phyloP scores from a whole-genome alignment of 2,329 filamentous ascomycete species.

The Neoscytalidium dimidiatum region DNA sequence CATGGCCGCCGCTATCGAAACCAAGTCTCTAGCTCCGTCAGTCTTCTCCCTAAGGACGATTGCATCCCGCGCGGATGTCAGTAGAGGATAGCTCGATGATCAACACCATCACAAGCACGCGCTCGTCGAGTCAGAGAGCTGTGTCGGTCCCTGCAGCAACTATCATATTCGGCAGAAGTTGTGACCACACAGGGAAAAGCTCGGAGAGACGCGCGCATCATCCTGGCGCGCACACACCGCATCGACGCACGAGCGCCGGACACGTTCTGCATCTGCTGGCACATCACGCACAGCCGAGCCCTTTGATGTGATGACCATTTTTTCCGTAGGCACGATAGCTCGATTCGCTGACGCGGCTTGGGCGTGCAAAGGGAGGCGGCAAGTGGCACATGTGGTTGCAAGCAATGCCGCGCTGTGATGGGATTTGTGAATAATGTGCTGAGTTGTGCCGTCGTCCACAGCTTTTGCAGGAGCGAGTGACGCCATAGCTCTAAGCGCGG shows the following conservation, averaged over 20 bases:
- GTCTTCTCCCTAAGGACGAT: background rate
- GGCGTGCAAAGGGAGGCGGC: background rate
- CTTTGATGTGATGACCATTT: background rate
- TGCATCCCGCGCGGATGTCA: background rate
- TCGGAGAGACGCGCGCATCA: background rate
- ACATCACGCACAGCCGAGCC: constrained; percentile 13
- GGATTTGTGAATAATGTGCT: constrained; percentile 8
- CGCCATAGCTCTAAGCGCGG: background rate
- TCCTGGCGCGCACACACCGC: constrained; percentile 16
- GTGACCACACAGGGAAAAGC: constrained; percentile 3
- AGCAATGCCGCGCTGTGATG: background rate
- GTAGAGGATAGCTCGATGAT: constrained; percentile 9
- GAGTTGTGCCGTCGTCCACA: constrained; percentile 1
- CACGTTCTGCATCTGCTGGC: constrained; percentile 17
- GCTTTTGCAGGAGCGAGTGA: background rate
- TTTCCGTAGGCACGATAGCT: background rate
- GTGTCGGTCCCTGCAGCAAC: constrained; percentile 5
- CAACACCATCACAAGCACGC: constrained; percentile 10
- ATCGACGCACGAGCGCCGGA: constrained; percentile 18
- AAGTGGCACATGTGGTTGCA: background rate
- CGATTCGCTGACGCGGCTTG: background rate
- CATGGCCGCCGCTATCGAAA: background rate
- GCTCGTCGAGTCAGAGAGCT: background rate
- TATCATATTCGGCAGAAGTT: background rate
- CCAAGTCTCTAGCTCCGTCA: background rate